Evolutionary conservation across 2,329 filamentous ascomycete genomes (phyloP).

Genomic region (Plectosphaerella plurivora): DNA sequence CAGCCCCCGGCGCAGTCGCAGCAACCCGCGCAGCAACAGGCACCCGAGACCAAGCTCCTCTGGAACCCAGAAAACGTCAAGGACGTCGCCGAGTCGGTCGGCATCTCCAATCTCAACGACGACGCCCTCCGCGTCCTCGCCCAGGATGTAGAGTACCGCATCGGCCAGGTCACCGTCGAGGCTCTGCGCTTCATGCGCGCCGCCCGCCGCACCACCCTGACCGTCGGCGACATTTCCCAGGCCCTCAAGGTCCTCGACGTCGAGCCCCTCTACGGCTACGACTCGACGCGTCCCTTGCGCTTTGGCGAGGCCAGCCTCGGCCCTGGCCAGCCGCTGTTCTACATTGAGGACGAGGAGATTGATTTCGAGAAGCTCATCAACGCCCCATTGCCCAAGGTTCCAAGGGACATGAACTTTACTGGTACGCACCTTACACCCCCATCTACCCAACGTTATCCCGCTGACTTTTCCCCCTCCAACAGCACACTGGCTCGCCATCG

Average conservation of each 20-base stretch:
- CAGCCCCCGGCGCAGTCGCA: background rate
- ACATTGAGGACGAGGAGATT: constrained; percentile 96
- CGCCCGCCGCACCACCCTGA: constrained; percentile 77
- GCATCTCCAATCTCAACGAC: constrained; percentile 74
- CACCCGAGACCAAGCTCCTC: constrained; percentile 52
- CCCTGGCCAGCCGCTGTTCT: constrained; percentile 90
- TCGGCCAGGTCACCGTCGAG: constrained; percentile 90
- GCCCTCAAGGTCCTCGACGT: constrained; percentile 84
- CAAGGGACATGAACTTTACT: constrained; percentile 86
- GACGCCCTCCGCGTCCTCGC: constrained; percentile 84
- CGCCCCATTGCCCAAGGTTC: constrained; percentile 89
- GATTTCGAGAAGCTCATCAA: constrained; percentile 99
- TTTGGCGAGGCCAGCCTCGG: constrained; percentile 94
- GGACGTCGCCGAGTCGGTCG: constrained; percentile 94
- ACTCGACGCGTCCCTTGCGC: constrained; percentile 80
- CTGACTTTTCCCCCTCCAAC: constrained; percentile 13
- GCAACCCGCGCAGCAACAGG: constrained; percentile 17
- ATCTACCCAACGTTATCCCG: constrained; percentile 4
- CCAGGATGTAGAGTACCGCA: constrained; percentile 91
- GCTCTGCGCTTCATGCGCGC: constrained; percentile 95
- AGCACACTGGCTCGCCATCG: constrained; percentile 97
- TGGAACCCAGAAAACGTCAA: constrained; percentile 97
- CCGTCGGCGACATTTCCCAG: constrained; percentile 83
- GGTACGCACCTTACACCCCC: constrained; percentile 43
- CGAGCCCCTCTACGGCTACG: constrained; percentile 94